These are phyloP conservation scores for Boletus pseudopeckii DNA, from an alignment of 768 basidiomycete species.

Conservation along the genomic window DNA sequence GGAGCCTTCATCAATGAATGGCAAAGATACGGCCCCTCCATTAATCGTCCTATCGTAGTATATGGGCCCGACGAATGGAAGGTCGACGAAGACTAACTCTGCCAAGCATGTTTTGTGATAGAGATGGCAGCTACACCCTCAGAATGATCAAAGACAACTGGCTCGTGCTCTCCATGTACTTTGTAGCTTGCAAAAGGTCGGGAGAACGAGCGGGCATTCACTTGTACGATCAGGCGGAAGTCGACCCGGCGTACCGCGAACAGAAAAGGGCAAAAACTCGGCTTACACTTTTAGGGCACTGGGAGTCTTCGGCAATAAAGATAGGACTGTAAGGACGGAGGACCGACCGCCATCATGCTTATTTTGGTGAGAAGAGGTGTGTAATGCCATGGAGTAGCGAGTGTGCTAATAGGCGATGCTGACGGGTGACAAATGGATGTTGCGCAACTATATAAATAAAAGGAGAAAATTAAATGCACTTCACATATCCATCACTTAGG, in stretches of 20 bases:
- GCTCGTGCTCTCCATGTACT: no score
- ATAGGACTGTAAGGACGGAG: background rate
- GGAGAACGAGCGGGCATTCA: no score
- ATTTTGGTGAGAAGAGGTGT: background rate
- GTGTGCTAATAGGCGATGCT: conserved; percentile 16
- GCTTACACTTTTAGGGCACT: background rate
- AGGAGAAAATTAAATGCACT: conserved; percentile 16
- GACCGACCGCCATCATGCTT: background rate
- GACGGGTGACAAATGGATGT: conserved; percentile 21
- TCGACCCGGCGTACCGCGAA: no score
- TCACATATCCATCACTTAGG: conserved; percentile 14
- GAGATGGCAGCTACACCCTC: no score
- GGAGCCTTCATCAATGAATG: background rate
- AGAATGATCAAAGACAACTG: background rate
- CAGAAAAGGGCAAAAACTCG: background rate
- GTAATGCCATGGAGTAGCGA: background rate
- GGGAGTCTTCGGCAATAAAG: background rate
- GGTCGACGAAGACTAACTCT: background rate
- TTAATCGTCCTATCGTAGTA: background rate
- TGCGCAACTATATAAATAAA: conserved; percentile 17
- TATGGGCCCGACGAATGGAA: background rate
- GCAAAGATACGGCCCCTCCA: background rate
- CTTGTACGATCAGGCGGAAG: no score
- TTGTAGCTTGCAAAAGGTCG: no score
- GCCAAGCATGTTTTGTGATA: background rate